Evolutionary conservation across 75 land plant genomes (phyloP), one percentile per base, ranked within the genome.

Genomic region (Pinus albicaulis): DNA sequence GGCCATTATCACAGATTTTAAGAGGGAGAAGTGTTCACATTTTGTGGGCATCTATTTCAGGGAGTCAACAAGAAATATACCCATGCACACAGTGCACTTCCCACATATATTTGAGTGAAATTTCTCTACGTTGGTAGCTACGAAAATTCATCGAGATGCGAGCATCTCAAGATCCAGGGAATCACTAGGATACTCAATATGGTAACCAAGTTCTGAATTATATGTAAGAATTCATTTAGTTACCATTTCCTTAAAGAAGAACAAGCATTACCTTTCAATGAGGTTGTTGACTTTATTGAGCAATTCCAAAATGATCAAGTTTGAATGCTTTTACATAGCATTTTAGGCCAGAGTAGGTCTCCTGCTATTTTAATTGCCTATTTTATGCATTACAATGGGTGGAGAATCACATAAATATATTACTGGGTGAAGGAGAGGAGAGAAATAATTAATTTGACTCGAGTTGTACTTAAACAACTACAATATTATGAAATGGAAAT

Each of bases 1-100:
- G 94, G 94, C 60, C 99, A 96, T 79, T 94, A 90, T 80, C 99
- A 96, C 89, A 93, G 92, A 80, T 96, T 90, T 69, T 97, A 96
- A 73, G 98, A 93, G 53, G 99, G 99, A 0, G 99, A 96, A 75
- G 90, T 92, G 26, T 94, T 97, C 61, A 95, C 95, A 28, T 78
- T 96, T 74, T 94, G 99, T 58, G 99, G 99, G 19, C 99, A 96
- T 78, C 87, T 94, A 24, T 41, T 86, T 69, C 86, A 93, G 26
- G 88, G 66, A 22, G 58, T 86, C 13, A 64, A 82, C 1, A 91
- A 90, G 77, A 84, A 78, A 24, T 23, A 82, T 0, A 59, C 86
- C n/a, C 84, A 71, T 1, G 80, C 72, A 12, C 57, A 73, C 75
- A 93, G 92, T 69, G 96, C 93, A 4, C 94, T 96, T 73, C n/a